Evolutionary conservation across 2,329 filamentous ascomycete species (phyloP).

Genomic region (Calonectria ilicicola): DNA sequence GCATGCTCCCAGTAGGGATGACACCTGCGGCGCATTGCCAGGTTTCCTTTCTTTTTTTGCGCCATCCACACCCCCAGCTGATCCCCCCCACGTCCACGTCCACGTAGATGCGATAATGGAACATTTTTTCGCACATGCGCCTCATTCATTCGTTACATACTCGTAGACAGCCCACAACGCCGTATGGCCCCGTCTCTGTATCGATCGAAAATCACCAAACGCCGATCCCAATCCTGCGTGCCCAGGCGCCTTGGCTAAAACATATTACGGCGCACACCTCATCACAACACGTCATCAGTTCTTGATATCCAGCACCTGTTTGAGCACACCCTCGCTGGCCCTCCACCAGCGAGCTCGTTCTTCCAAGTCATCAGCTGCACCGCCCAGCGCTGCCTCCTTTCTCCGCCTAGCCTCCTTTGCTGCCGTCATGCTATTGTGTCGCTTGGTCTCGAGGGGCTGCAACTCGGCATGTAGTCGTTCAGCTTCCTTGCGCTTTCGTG

Average conservation of each 20-base stretch:
- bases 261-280: not conserved
- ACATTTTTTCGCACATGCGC: not conserved
- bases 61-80: not conserved
- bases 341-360: slow-evolving; percentile 81
- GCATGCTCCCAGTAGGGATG: not conserved
- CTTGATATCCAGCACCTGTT: slow-evolving; percentile 71
- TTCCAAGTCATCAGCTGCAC: slow-evolving; percentile 79
- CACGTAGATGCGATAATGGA: slow-evolving; percentile 8
- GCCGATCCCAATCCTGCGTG: slow-evolving; percentile 17
- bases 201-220: slow-evolving; percentile 23
- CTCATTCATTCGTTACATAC: slow-evolving; percentile 11
- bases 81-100: not conserved
- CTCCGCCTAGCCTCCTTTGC: slow-evolving; percentile 78
- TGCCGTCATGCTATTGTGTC: slow-evolving; percentile 72
- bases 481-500: slow-evolving; percentile 74
- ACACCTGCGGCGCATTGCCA: not conserved
- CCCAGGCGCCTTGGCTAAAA: slow-evolving; percentile 7
- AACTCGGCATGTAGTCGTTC: slow-evolving; percentile 77
- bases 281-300: slow-evolving; percentile 39
- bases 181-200: slow-evolving; percentile 12
- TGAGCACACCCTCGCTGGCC: slow-evolving; percentile 74
- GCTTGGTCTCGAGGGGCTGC: slow-evolving; percentile 74
- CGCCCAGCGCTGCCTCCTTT: slow-evolving; percentile 74
- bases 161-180: slow-evolving; percentile 26
- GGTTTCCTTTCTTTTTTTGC: not conserved